Evolutionary conservation across 768 basidiomycete genomes (phyloP), one percentile per base, ranked within the genome.

Genomic region (Panellus pusillus): DNA sequence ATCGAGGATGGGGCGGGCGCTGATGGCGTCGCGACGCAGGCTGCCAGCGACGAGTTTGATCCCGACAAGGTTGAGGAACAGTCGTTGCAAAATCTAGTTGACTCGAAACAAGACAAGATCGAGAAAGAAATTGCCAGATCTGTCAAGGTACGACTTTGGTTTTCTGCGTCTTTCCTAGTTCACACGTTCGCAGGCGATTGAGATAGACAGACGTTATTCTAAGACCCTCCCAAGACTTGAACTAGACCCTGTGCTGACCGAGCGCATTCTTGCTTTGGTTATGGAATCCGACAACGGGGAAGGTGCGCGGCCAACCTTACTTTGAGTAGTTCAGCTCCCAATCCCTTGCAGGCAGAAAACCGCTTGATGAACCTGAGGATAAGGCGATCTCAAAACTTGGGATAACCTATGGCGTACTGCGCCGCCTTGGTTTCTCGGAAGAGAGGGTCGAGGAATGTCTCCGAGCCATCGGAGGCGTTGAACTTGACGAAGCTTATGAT

Each of bases 401-500:
- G 14, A 77, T 91, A 39, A 89, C 89, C 0, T 93, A 89, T 64
- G 91, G 93, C 40, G 80, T 89, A 24, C 73, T 98, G 20, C 76
- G 87, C 57, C 79, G 89, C 44, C 74, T 94, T 19, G 91, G 91
- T 4, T 93, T 93, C 66, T 68, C 78, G 1, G 84, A 90, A 62
- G 77, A 76, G 11, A 74, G 81, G 47, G 86, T 93, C 6, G 76
- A 81, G 44, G 79, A 88, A 61, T 97, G 93, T 66, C 69, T 98
- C 41, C 70, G 73, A 46, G 68, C 77, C 6, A 82, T 92, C 24
- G 68, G 74, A 24, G 80, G 86, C 12, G 71, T 87, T 29, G 90
- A 91, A 20, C 72, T 93, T n/a, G 95, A 98, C 14, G 89, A 93
- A 47, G 93, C 91, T 9, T 79, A 89, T 48, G 88, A 94, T 65